A percentile compares a stretch with the other conserved stretches of the same genome.
phyloP scores from a whole-genome alignment of 2,329 filamentous ascomycete genomes.

The Capronia epimyces region DNA sequence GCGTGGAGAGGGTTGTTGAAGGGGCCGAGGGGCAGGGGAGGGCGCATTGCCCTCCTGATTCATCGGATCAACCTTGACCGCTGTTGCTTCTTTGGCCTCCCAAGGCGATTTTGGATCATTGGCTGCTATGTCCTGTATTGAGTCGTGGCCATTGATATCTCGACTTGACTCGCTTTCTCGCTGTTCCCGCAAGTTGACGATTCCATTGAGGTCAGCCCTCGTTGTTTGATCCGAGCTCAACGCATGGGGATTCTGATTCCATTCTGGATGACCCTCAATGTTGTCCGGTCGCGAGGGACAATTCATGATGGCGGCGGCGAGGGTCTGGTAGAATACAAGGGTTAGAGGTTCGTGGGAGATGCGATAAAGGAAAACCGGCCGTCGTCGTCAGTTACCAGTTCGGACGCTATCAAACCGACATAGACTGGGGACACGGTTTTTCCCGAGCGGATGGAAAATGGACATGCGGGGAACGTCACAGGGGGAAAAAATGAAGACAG shows the following conservation, averaged over 20 bases:
- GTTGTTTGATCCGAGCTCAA: conserved; percentile 58
- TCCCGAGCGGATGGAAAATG: background rate
- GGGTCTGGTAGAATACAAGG: too few species aligned
- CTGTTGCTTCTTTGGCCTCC: background rate
- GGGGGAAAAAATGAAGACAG: background rate
- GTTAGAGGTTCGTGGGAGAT: too few species aligned
- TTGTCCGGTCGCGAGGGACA: conserved; percentile 60
- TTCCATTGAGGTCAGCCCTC: conserved; percentile 56
- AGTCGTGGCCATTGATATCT: conserved; percentile 15
- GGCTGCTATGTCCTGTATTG: conserved; percentile 4
- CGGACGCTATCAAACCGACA: background rate
- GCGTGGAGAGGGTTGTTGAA: conserved; percentile 18
- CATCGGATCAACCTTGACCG: conserved; percentile 1
- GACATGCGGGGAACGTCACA: background rate
- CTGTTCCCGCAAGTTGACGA: conserved; percentile 53
- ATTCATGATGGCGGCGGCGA: conserved; percentile 48
- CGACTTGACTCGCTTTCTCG: conserved; percentile 35
- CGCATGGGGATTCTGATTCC: conserved; percentile 57
- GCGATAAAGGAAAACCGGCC: too few species aligned
- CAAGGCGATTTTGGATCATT: conserved; percentile 6
- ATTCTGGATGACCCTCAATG: conserved; percentile 47
- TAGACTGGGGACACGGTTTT: background rate
- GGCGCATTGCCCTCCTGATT: background rate
- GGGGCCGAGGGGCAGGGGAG: conserved; percentile 3
- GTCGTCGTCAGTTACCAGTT: background rate